Evolutionary conservation across 495 filamentous ascomycete genomes (phyloP), one percentile per base, ranked within the genome.

Genomic region (Platismatia glauca): DNA sequence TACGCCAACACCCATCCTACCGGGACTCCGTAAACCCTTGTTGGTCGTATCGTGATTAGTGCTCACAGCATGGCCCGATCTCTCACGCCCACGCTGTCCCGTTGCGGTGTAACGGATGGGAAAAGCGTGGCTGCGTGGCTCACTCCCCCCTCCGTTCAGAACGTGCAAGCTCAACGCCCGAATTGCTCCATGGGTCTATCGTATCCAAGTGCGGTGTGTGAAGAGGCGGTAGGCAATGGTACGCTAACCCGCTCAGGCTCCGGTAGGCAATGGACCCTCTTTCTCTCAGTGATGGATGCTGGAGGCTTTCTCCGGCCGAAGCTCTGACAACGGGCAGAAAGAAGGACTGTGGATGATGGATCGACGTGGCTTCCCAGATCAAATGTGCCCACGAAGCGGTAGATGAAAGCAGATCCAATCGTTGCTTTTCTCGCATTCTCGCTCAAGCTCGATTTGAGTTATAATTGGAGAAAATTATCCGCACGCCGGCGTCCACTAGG

Each of bases 371-470:
- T 53, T 18, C 16, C 16, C 33, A 1, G 29, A 53, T 33, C 50
- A 31, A 53, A 53, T 29, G 50, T 53, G 29, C 29, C 33, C 29
- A 53, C 11, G 29, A 7, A n/a, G 16, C 15, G 7, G 0, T 33
- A 53, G 50, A 53, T 33, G 29, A 1, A 53, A 53, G 13, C 5
- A 53, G 29, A 22, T 20, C 50, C 50, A 53, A 53, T 53, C 50
- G 50, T 53, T 33, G 48, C 33, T 31, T 53, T 50, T 61, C 27
- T 39, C 50, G 48, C 35, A 2, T 61, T 27, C 50, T 61, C 59
- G 59, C 46, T 55, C 59, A n/a, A 55, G 59, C 59, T 61, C 59
- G 59, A 61, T 61, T 61, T 33, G 48, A 55, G 22, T 31, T 43
- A 5, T 33, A 5, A 61, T 55, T 61, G 46, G 59, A 31, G 50